Evolutionary conservation across 768 basidiomycete species (phyloP).

Genomic region (Boletus speciosus): DNA sequence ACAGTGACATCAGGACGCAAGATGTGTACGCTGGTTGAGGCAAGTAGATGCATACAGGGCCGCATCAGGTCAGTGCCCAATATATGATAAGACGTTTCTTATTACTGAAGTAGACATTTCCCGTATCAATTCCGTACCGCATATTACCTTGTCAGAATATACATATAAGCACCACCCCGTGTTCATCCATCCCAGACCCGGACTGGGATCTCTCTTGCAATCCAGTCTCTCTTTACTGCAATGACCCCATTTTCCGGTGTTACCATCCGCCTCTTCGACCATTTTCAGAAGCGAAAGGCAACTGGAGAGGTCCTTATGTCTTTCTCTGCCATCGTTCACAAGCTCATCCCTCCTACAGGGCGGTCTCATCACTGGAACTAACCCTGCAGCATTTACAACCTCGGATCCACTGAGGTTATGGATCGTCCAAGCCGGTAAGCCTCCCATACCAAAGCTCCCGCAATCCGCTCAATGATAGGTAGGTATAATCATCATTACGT

Average conservation of each 20-base stretch:
- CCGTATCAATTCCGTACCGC: no score
- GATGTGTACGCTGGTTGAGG: background rate
- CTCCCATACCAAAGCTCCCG: background rate
- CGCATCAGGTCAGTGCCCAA: no score
- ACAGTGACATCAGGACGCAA: background rate
- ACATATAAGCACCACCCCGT: background rate
- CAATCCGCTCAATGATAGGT: background rate
- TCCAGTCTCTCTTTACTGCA: background rate
- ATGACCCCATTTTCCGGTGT: slow-evolving; percentile 47
- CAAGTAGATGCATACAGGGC: background rate
- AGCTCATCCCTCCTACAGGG: slow-evolving; percentile 44
- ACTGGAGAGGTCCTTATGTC: slow-evolving; percentile 21
- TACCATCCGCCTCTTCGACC: slow-evolving; percentile 22
- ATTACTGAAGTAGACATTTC: no score
- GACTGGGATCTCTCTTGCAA: no score
- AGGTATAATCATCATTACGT: slow-evolving; percentile 82
- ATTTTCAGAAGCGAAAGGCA: slow-evolving; percentile 8
- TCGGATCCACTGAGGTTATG: slow-evolving; percentile 71
- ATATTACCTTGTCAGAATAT: no score
- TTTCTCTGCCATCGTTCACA: background rate
- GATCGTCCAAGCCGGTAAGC: slow-evolving; percentile 75
- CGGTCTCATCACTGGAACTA: slow-evolving; percentile 69
- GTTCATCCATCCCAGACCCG: no score
- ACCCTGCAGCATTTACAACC: slow-evolving; percentile 64
- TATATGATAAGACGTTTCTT: background rate